These are phyloP conservation scores for Penicillium soppii DNA, from an alignment of 495 filamentous ascomycete genomes.

Conservation along the genomic window DNA sequence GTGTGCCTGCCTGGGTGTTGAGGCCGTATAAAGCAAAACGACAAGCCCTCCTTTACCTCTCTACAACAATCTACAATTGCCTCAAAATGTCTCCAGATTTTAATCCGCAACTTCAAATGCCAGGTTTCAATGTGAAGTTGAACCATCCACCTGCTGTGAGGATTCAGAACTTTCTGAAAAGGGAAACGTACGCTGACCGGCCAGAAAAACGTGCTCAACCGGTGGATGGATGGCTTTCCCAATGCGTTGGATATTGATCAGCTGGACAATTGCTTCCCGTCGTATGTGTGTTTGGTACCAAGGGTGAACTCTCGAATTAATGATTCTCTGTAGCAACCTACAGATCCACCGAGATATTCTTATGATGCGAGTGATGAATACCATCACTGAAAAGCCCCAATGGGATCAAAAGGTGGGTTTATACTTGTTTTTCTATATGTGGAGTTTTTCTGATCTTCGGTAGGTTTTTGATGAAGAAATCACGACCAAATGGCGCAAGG, in stretches of 20 bases:
- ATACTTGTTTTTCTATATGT: neutral
- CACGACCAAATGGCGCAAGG: slow-evolving; percentile 36
- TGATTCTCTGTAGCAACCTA: neutral
- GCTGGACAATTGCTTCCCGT: neutral
- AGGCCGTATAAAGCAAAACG: no score
- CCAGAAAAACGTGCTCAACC: neutral
- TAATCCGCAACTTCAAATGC: neutral
- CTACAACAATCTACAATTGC: no score
- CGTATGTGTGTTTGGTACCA: neutral
- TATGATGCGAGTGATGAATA: slow-evolving; percentile 38
- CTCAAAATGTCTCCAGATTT: neutral
- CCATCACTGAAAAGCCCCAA: slow-evolving; percentile 43
- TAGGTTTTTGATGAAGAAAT: slow-evolving; percentile 46
- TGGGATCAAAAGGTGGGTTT: slow-evolving; percentile 47
- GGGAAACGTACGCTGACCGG: neutral
- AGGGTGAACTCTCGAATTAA: neutral
- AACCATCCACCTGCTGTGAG: neutral
- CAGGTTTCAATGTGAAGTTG: neutral
- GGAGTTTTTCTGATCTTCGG: neutral
- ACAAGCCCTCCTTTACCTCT: no score
- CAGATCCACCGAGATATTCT: slow-evolving; percentile 4
- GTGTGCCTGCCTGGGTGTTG: neutral
- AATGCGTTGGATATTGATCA: neutral
- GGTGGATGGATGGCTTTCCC: neutral
- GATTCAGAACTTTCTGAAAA: neutral